These are phyloP conservation scores for Tothia fuscella DNA, from an alignment of 2,329 filamentous ascomycete genomes.

Conservation along the genomic window DNA sequence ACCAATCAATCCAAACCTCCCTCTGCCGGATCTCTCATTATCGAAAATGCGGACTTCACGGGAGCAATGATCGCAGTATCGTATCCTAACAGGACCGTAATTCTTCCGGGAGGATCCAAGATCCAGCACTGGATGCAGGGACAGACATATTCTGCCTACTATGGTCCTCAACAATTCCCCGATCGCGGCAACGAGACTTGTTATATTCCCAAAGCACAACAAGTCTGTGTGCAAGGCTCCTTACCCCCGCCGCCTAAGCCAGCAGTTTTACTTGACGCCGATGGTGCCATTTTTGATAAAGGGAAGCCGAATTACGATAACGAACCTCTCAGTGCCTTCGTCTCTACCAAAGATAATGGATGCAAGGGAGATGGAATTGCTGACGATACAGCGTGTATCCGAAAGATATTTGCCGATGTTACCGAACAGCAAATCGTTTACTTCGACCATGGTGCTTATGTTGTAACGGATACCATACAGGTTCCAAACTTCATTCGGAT, in stretches of 20 bases:
- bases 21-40: constrained; percentile 37
- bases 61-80: constrained; percentile 53
- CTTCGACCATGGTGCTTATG: constrained; percentile 46
- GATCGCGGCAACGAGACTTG: not conserved
- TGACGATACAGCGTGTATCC: constrained; percentile 76
- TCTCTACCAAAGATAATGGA: constrained; percentile 41
- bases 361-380: constrained; percentile 72
- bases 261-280: too few relatives aligned
- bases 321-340: constrained; percentile 49
- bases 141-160: constrained; percentile 40
- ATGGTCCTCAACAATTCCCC: not conserved
- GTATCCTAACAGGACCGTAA: constrained; percentile 36
- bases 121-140: constrained; percentile 63
- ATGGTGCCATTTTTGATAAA: too few relatives aligned
- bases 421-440: constrained; percentile 44
- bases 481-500: constrained; percentile 62
- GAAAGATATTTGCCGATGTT: constrained; percentile 56
- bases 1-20: constrained; percentile 37
- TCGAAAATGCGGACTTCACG: constrained; percentile 54
- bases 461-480: constrained; percentile 41
- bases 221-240: not conserved
- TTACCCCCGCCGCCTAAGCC: too few relatives aligned
- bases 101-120: constrained; percentile 55
- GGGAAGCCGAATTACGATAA: constrained; percentile 31
- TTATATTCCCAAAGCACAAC: not conserved